Evolutionary conservation across 257 asterid genomes (phyloP).

Genomic region (Cynanchum wilfordii): DNA sequence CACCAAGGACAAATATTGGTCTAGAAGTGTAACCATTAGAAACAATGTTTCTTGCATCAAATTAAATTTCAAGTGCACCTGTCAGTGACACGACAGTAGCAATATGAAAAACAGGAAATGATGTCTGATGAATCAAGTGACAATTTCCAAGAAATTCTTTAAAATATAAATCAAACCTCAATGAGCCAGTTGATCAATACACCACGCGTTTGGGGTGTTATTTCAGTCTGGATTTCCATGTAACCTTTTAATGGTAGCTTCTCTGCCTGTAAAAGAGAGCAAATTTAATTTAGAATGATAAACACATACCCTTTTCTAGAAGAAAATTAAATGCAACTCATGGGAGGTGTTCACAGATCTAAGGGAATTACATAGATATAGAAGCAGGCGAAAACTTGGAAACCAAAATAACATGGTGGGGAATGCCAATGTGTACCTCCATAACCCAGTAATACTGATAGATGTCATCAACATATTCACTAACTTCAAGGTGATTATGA

Average conservation of each 20-base stretch:
- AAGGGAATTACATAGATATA: not conserved
- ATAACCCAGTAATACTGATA: slow-evolving; percentile 88
- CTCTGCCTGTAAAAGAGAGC: slow-evolving; percentile 42
- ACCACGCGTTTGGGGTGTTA: slow-evolving; percentile 88
- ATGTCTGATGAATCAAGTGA: slow-evolving; percentile 14
- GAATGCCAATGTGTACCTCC: slow-evolving; percentile 49
- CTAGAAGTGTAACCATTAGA: slow-evolving; percentile 71
- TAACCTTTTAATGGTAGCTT: slow-evolving; percentile 51
- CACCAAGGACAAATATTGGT: slow-evolving; percentile 61
- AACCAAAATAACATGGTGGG: slow-evolving; percentile 8
- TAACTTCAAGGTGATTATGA: slow-evolving; percentile 84
- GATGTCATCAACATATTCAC: slow-evolving; percentile 85
- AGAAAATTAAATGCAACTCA: not conserved
- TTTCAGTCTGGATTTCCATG: slow-evolving; percentile 54
- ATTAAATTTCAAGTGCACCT: slow-evolving; percentile 79
- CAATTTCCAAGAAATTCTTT: slow-evolving; percentile 6
- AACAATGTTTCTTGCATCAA: slow-evolving; percentile 94
- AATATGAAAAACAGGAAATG: slow-evolving; percentile 12
- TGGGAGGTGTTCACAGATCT: not conserved
- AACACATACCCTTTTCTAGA: not conserved
- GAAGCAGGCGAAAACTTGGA: not conserved
- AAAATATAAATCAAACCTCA: slow-evolving; percentile 47
- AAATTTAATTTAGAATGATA: slow-evolving; percentile 8
- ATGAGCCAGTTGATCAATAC: slow-evolving; percentile 92
- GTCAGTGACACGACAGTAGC: slow-evolving; percentile 19